Percentiles rank a stretch among this genome's conserved stretches.
phyloP scores from a whole-genome alignment of 108 stramenopile genomes.

The Fragilariopsis cylindrus region DNA sequence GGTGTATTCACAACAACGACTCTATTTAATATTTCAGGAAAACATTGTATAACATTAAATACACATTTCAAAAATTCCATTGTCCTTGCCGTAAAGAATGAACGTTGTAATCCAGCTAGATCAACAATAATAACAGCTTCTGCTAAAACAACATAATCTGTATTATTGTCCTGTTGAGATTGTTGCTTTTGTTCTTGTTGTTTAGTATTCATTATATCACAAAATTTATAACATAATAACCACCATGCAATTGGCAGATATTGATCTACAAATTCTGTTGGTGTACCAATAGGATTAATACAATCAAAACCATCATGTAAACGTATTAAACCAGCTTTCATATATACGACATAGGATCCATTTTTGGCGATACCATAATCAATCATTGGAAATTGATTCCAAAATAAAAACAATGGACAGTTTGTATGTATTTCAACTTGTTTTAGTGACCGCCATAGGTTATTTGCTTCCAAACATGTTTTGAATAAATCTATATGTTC shows the following conservation, averaged over 20 bases:
- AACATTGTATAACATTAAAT: constrained; percentile 1
- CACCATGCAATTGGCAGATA: not conserved
- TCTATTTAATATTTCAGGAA: constrained; percentile 21
- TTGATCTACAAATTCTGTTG: not conserved
- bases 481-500: not conserved
- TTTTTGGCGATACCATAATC: constrained; percentile 20
- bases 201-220: not conserved
- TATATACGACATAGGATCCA: constrained; percentile 8
- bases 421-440: not conserved
- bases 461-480: not conserved
- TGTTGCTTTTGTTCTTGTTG: not conserved
- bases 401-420: not conserved
- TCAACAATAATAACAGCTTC: constrained; percentile 16
- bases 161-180: not conserved
- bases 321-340: constrained; percentile 15
- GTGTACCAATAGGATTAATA: not conserved
- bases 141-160: not conserved
- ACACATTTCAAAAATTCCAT: constrained; percentile 10
- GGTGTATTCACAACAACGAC: constrained; percentile 15
- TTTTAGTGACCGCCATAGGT: not conserved
- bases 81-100: constrained; percentile 4
- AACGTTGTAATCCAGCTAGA: constrained; percentile 1
- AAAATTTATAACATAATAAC: not conserved
- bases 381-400: constrained; percentile 8
- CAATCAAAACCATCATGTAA: constrained; percentile 3